Evolutionary conservation across 2,329 filamentous ascomycete genomes (phyloP), one percentile per base, ranked within the genome.

Genomic region (Sporothrix humicola): DNA sequence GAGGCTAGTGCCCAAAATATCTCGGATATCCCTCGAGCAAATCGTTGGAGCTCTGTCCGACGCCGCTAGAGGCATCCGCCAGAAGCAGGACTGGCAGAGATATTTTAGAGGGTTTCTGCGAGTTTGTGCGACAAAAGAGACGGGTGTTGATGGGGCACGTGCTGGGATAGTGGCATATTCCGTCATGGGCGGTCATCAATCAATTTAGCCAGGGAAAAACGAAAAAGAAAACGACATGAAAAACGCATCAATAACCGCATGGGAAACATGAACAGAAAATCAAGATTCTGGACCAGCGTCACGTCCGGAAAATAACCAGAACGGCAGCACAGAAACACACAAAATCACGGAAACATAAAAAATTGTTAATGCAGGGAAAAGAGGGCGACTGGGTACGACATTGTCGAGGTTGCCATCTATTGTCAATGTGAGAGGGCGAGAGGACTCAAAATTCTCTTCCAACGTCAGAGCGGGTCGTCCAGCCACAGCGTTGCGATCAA

Each of bases 401-500:
- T 37, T 37, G 31, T 37, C 31, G 7, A 37, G 31, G 31, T 37
- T 37, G 31, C 7, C 31, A 7, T 37, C 31, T 37, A 5, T 37
- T 37, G 31, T 37, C 31, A 37, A 37, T 37, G 31, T 37, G 31
- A 37, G 23, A 26, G 23, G 23, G 23, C 23, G 23, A 26, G 23
- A 26, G 31, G 31, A 37, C 31, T 37, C 31, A 37, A 37, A 37
- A 37, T 37, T 37, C 31, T 54, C 48, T 50, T 23, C 65, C 63
- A 73, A 52, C 54, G 63, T 73, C 63, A 23, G 37, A 50, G 59
- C 54, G 73, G 63, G 61, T 69, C 61, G 59, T 56, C 73, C 66
- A 74, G 65, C 73, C 73, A 72, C 70, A 70, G 58, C 69, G 69
- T 61, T 37, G 69, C 63, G 69, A 61, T 72, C 70, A 71, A 74